Evolutionary conservation across 2,329 filamentous ascomycete species (phyloP), one percentile per base, ranked within the genome.

Genomic region (Exophiala alcalophila): DNA sequence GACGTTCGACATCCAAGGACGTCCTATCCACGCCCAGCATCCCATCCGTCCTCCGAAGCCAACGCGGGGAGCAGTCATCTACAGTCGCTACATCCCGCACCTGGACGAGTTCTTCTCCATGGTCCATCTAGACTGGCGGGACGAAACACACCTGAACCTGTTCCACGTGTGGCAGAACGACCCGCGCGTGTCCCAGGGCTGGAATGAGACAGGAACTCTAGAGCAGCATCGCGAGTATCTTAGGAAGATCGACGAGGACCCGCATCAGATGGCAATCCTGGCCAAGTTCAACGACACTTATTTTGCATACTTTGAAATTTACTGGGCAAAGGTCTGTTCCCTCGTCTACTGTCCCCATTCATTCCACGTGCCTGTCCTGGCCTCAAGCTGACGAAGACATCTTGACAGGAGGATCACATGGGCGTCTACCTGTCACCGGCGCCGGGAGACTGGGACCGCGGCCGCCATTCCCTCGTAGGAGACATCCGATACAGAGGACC

Each of bases 161-260:
- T 90, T 91, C 70, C 81, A 89, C 64, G 73, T 72, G 43, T 91
- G 86, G 86, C 85, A 89, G 65, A 91, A 91, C 59, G 85, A 90
- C 59, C 85, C 85, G 38, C 82, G 86, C 36, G 86, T 91, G 21
- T 83, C 83, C 3, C 77, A 83, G 58, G 84, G 84, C 3, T 90
- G 86, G 86, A 86, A 87, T 59, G 80, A 86, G 67, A 85, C 82
- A 1, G 86, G 85, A 21, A 84, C 83, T 1, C 65, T 86, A 33
- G 84, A 86, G 20, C 74, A 89, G 61, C 86, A 90, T 63, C 74
- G 78, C 48, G 75, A 80, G 56, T 90, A 91, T 62, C 72, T 89
- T 37, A 72, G 76, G 20, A 76, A 76, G 52, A 72, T 84, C 40
- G 79, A 87, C 57, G 74, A 78, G 30, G 85, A 90, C 60, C 78